Evolutionary conservation across 2,329 filamentous ascomycete genomes (phyloP), one percentile per base, ranked within the genome.

Genomic region (Fusarium sp.): DNA sequence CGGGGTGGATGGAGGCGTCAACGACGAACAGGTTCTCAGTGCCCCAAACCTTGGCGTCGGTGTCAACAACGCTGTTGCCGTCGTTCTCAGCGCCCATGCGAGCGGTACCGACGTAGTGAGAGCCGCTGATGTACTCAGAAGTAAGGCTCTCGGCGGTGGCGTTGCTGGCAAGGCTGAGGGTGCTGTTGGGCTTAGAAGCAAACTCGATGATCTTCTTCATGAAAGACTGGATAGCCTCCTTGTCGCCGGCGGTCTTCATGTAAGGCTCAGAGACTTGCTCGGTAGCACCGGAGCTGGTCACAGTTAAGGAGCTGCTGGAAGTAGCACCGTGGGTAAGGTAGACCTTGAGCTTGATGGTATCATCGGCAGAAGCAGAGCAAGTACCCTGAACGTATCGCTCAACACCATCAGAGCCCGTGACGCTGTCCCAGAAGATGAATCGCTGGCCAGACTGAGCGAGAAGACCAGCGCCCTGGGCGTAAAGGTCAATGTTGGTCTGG

Each of bases 11-110:
- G 64, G 86, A 87, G 1, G 87, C 90, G 72, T 92, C 90, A 6
- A 92, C 88, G 15, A 92, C 86, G 72, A 89, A 91, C 44, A 91
- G 81, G 78, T 92, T 91, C 72, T 91, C 88, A 0, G 87, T 91
- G 38, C 89, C 90, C 72, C 88, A 91, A 7, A 92, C 88, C 78
- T 86, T 87, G 58, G 88, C 86, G 78, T 91, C 82, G 13, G 83
- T 76, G 69, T 91, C 90, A 2, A 91, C 89, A 4, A 92, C 90
- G 2, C 87, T 81, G 8, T 81, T 84, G 17, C 89, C 88, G 46
- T 80, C 80, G n/a, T 77, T 79, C 58, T 88, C 84, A 1, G 79
- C 80, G 14, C 89, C 89, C 69, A 91, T 83, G 76, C 90, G 91
- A 50, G 85, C 84, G 0, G 88, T 90, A 38, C 87, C 84, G 58